phyloP scores from a whole-genome alignment of 148 eudicot species.

The Rhododendron kiyosumense region DNA sequence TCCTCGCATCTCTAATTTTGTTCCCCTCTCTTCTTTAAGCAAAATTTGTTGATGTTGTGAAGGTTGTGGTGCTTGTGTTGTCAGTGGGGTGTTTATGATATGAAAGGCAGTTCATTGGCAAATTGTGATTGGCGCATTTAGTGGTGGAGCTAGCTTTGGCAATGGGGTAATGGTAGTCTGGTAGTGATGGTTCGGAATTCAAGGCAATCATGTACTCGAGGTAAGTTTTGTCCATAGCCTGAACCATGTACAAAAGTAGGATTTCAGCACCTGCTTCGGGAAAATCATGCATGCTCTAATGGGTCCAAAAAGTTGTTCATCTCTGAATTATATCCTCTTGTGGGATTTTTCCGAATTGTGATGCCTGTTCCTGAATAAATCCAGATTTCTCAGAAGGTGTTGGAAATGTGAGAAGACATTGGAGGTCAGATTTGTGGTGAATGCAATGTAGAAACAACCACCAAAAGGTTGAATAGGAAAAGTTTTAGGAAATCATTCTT shows the following conservation, averaged over 20 bases:
- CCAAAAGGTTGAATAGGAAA: too few species aligned
- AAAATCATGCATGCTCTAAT: neutral
- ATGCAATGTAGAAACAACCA: neutral
- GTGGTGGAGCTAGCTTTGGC: neutral
- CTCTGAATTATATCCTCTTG: neutral
- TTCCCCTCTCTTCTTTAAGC: neutral
- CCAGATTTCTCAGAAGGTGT: neutral
- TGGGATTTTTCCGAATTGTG: neutral
- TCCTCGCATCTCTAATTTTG: neutral
- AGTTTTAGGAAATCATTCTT: neutral
- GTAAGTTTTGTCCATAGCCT: neutral
- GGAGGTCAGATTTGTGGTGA: neutral
- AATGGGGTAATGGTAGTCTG: neutral
- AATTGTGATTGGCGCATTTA: neutral
- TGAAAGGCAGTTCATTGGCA: neutral
- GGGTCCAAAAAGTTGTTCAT: neutral
- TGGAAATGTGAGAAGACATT: neutral
- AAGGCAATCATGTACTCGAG: neutral
- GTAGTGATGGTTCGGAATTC: neutral
- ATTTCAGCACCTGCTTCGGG: neutral
- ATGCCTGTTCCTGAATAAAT: neutral
- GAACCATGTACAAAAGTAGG: neutral
- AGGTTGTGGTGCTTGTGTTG: neutral
- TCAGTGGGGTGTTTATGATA: neutral
- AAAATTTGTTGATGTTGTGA: neutral